These are phyloP conservation scores for Testicularia cyperi DNA, from an alignment of 1,284 basidiomycete genomes.

Conservation along the genomic window DNA sequence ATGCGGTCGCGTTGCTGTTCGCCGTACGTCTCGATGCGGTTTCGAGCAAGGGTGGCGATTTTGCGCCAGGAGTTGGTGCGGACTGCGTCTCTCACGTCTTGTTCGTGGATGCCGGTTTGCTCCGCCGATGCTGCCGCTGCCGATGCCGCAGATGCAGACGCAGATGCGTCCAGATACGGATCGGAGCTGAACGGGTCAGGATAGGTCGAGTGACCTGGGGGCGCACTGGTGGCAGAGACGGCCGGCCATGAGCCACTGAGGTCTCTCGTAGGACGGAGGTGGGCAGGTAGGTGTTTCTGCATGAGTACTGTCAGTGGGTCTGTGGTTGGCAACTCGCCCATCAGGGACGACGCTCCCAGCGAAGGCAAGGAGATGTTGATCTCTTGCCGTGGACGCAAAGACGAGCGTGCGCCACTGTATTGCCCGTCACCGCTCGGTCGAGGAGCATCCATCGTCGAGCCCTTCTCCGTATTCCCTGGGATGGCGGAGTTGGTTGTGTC, in stretches of 20 bases:
- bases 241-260: slow-evolving; percentile 16
- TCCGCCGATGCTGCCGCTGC: too few relatives aligned
- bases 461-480: too few relatives aligned
- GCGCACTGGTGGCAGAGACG: background rate
- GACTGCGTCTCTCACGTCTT: slow-evolving; percentile 8
- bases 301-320: slow-evolving; percentile 30
- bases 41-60: slow-evolving; percentile 14
- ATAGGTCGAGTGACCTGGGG: slow-evolving; percentile 4
- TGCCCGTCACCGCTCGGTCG: too few relatives aligned
- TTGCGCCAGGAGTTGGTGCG: slow-evolving; percentile 23
- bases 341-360: slow-evolving; percentile 5
- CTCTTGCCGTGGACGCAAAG: too few relatives aligned
- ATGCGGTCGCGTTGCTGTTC: background rate
- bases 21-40: slow-evolving; percentile 4
- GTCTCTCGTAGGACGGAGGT: slow-evolving; percentile 10
- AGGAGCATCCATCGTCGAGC: too few relatives aligned
- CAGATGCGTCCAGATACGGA: background rate
- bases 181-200: slow-evolving; percentile 11
- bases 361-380: too few relatives aligned
- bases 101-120: background rate
- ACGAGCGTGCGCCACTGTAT: too few relatives aligned
- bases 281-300: slow-evolving; percentile 31
- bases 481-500: too few relatives aligned
- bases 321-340: slow-evolving; percentile 27
- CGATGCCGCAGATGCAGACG: background rate